A percentile compares a stretch with the other conserved stretches of the same genome.
These are phyloP conservation scores for Fusarium falciforme DNA, from an alignment of 2,329 filamentous ascomycete genomes.

Conservation along the genomic window DNA sequence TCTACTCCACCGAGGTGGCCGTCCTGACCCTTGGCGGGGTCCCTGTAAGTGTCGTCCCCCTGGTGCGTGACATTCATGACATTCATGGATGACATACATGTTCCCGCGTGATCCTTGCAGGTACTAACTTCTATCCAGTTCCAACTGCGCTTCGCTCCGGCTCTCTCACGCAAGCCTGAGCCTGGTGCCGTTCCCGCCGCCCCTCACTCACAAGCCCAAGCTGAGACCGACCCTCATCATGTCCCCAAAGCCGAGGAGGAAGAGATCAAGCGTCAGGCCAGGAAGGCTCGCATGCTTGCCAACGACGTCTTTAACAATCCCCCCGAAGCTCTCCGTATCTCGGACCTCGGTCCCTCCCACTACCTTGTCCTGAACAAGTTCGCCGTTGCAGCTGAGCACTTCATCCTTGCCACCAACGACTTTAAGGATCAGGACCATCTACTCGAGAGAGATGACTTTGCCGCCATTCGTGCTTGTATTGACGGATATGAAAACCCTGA, in stretches of 20 bases:
- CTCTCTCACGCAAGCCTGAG: conserved; percentile 75
- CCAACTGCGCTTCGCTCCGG: conserved; percentile 77
- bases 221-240: conserved; percentile 63
- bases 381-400: conserved; percentile 76
- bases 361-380: conserved; percentile 81
- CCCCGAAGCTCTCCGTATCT: conserved; percentile 62
- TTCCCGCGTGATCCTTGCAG: not conserved
- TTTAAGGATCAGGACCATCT: conserved; percentile 74
- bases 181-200: conserved; percentile 43
- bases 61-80: not conserved
- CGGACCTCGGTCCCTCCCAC: conserved; percentile 65
- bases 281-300: not conserved
- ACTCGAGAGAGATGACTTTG: conserved; percentile 70
- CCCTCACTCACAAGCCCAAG: conserved; percentile 46
- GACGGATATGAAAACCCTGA: conserved; percentile 59
- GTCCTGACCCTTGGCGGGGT: conserved; percentile 57
- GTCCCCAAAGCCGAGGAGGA: not conserved
- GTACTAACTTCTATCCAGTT: conserved; percentile 61
- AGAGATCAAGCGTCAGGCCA: not conserved
- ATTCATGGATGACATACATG: not conserved
- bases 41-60: conserved; percentile 51
- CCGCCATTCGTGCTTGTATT: conserved; percentile 71
- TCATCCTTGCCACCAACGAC: conserved; percentile 74
- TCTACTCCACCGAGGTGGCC: conserved; percentile 65
- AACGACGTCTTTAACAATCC: conserved; percentile 67